Conservation (phyloP, 805 yeast species). For the Candida methanosorbosa region DNA sequence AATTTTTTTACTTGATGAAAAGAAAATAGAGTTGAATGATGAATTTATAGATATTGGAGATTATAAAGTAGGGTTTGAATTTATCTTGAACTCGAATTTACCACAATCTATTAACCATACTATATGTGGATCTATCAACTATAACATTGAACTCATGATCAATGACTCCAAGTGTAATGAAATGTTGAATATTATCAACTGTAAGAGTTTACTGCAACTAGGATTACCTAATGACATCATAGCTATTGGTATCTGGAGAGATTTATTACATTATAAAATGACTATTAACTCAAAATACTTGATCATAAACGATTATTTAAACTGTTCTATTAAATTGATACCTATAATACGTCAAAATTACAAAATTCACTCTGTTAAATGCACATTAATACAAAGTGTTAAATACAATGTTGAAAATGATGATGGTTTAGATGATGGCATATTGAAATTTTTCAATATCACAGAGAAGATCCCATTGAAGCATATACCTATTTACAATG, state of each 20-base stretch:
- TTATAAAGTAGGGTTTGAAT: conserved; percentile 20
- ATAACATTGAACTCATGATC: conserved; percentile 7
- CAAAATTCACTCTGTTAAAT: conserved; percentile 13
- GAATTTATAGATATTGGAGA: too few species aligned
- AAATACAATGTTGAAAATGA: conserved; percentile 3
- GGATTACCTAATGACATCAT: conserved; percentile 10
- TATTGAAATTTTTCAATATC: neutral
- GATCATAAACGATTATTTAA: conserved; percentile 10
- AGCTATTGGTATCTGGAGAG: conserved; percentile 24
- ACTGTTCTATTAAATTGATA: conserved; percentile 11
- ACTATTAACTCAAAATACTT: conserved; percentile 10
- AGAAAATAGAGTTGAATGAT: too few species aligned
- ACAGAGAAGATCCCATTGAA: conserved; percentile 11
- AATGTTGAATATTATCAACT: neutral
- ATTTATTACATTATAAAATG: conserved; percentile 17
- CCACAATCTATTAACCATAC: conserved; percentile 17
- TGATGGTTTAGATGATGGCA: too few species aligned
- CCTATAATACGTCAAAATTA: conserved; percentile 15
- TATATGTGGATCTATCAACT: conserved; percentile 11
- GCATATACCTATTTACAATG: neutral
- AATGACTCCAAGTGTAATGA: too few species aligned
- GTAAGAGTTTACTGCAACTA: too few species aligned
- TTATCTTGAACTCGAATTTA: conserved; percentile 10
- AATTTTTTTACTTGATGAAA: too few species aligned
- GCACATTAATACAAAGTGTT: conserved; percentile 16